A percentile compares a stretch with the other conserved stretches of the same genome.
These are phyloP conservation scores for Xylaria venustula DNA, from an alignment of 495 filamentous ascomycete genomes.

Conservation along the genomic window DNA sequence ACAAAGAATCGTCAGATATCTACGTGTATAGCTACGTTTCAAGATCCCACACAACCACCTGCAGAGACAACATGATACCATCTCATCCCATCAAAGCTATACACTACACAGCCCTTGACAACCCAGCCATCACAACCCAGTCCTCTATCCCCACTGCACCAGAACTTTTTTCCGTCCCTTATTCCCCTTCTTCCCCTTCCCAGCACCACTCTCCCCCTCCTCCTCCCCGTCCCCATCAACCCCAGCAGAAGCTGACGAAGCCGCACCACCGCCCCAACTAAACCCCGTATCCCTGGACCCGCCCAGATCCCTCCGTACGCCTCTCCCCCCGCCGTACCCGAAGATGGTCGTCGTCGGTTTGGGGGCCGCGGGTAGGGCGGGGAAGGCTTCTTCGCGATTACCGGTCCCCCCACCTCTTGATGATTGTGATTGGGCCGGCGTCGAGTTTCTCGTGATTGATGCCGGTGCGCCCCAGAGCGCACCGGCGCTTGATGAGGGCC, in stretches of 20 bases:
- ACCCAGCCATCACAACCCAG: too few species aligned
- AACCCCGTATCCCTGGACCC: slow-evolving; percentile 38
- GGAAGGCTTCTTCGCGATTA: slow-evolving; percentile 63
- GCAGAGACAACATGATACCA: too few species aligned
- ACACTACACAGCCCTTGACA: too few species aligned
- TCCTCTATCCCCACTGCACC: slow-evolving; percentile 52
- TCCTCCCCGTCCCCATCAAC: slow-evolving; percentile 12
- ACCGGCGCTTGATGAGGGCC: slow-evolving; percentile 23
- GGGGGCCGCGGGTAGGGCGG: slow-evolving; percentile 72
- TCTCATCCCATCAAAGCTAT: too few species aligned
- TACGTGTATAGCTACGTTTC: too few species aligned
- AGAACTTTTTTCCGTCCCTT: slow-evolving; percentile 80
- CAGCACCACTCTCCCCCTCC: slow-evolving; percentile 26
- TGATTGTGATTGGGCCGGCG: slow-evolving; percentile 2
- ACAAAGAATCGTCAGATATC: too few species aligned
- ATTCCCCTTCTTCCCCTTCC: slow-evolving; percentile 67
- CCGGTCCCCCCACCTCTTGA: not conserved
- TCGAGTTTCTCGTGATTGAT: slow-evolving; percentile 23
- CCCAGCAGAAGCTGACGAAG: too few species aligned
- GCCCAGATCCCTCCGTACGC: slow-evolving; percentile 65
- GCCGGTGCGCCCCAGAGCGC: slow-evolving; percentile 24
- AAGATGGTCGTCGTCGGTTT: slow-evolving; percentile 80
- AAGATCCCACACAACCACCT: too few species aligned
- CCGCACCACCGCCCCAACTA: slow-evolving; percentile 32
- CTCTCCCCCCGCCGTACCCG: slow-evolving; percentile 65